These are phyloP conservation scores for Mesotaenium endlicherianum DNA, from an alignment of 139 green algal species.

Conservation along the genomic window DNA sequence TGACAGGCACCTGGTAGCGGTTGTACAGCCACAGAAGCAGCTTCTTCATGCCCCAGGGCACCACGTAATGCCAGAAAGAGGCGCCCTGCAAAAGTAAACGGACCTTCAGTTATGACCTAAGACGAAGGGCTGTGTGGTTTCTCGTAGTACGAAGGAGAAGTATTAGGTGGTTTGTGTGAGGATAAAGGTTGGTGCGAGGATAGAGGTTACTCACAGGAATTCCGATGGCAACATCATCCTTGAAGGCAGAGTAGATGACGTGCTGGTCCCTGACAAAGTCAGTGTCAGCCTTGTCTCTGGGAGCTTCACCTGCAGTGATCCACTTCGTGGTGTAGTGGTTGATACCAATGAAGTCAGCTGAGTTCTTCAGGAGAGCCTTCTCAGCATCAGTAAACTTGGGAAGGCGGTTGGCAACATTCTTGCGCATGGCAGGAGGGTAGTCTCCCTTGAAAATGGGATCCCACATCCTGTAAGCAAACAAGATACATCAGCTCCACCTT, in stretches of 20 bases:
- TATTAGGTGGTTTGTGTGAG: too few relatives aligned
- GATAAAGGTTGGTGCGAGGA: too few relatives aligned
- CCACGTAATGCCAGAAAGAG: constrained; percentile 43
- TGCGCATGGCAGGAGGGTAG: constrained; percentile 49
- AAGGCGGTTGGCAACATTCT: constrained; percentile 41
- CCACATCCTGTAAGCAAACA: constrained; percentile 53
- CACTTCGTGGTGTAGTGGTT: constrained; percentile 61
- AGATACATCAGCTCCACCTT: too few relatives aligned
- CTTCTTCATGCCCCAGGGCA: constrained; percentile 40
- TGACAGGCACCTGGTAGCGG: constrained; percentile 5
- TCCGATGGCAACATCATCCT: too few relatives aligned
- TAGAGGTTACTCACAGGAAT: too few relatives aligned
- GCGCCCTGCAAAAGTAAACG: constrained; percentile 48
- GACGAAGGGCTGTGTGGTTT: too few relatives aligned
- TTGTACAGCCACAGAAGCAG: constrained; percentile 34
- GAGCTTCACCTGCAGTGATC: too few relatives aligned
- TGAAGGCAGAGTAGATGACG: too few relatives aligned
- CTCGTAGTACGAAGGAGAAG: too few relatives aligned
- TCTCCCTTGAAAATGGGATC: constrained; percentile 63
- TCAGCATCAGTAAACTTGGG: constrained; percentile 59
- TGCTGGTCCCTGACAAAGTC: too few relatives aligned
- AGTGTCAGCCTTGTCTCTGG: too few relatives aligned
- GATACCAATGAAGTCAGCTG: constrained; percentile 62
- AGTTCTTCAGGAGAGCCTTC: constrained; percentile 49
- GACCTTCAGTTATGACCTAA: too few relatives aligned